Base-by-base conservation (phyloP, 805 yeast species). In the Blastobotrys chiropterorum region DNA sequence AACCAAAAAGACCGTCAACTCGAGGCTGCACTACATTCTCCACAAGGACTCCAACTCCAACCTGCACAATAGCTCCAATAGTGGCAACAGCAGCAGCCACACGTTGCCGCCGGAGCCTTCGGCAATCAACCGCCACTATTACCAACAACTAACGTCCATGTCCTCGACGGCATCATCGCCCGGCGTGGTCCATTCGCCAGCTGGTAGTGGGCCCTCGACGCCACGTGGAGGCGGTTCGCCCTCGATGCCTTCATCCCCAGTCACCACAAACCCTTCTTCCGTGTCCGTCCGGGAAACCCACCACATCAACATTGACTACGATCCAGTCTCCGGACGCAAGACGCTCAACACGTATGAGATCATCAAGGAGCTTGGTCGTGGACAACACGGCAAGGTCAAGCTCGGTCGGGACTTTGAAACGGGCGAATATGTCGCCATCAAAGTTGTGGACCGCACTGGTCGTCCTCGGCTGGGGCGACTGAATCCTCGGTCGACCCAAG, bases 371-470 rank as follows among this genome's bases (percentile, higher is more conserved):
- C 74, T 94, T 26, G 99, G 99, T 8, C 76, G 86, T 38, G 99
- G 99, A n/a, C 96, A 90, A 67, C 98, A 92, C 69, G 98, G 99
- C n/a, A 92, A 89, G 67, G 99, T 94, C 43, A 94, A 94, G 66
- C 75, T 94, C 16, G 99, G 95, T 0, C 79, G 79, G 54, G 92
- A 90, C 64, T 68, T 83, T 50, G 74, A 78, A n/a, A 68, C 75
- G 11, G 67, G 69, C 31, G 71, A 66, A 45, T 72, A 80, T 31
- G 96, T 89, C n/a, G 99, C 99, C 2, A 90, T 94, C 51, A 94
- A 94, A 66, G 87, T 94, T 48, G 89, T 94, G 44, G 90, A 88
- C 68, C 76, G 97, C 50, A 80, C 80, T 48, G 81, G 78, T 1
- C 72, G 79, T 46, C 82, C 81, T 2, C 72, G 74, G 13, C 65